These are phyloP conservation scores for Phyllosticta capitalensis DNA, from an alignment of 2,329 filamentous ascomycete species.

Conservation along the genomic window DNA sequence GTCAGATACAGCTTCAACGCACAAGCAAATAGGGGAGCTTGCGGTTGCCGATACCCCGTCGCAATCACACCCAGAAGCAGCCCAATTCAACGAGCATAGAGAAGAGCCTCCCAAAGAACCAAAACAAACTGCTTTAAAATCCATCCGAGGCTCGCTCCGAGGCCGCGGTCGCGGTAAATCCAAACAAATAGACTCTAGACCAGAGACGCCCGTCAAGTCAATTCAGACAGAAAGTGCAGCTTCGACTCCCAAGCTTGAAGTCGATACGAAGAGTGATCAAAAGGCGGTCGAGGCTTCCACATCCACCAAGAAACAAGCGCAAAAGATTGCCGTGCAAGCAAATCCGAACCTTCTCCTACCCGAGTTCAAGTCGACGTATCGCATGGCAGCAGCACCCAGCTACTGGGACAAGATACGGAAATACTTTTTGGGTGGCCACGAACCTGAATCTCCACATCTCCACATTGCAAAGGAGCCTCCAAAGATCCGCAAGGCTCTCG, in stretches of 20 bases:
- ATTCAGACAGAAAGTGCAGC: constrained; percentile 18
- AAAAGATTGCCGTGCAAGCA: constrained; percentile 20
- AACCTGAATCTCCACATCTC: constrained; percentile 54
- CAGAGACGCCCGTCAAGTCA: constrained; percentile 18
- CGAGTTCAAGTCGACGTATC: constrained; percentile 60
- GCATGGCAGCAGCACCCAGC: constrained; percentile 32
- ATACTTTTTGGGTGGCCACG: constrained; percentile 35
- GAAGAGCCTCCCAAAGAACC: constrained; percentile 16
- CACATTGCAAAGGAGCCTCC: constrained; percentile 59
- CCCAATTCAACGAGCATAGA: constrained; percentile 40
- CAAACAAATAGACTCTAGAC: constrained; percentile 29
- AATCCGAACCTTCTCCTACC: constrained; percentile 59
- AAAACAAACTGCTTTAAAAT: constrained; percentile 7
- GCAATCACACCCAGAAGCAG: constrained; percentile 40
- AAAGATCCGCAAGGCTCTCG: constrained; percentile 73
- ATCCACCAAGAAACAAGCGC: constrained; percentile 16
- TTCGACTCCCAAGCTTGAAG: constrained; percentile 14
- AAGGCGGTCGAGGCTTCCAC: constrained; percentile 19
- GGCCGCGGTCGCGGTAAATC: constrained; percentile 16
- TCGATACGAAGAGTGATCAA: constrained; percentile 17
- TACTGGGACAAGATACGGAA: constrained; percentile 36
- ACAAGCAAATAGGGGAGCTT: constrained; percentile 43
- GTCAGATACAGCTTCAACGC: constrained; percentile 49
- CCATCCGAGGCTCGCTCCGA: constrained; percentile 14
- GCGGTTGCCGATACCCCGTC: constrained; percentile 43